phyloP scores from a whole-genome alignment of 345 rosid species.

The Tarenaya hassleriana region DNA sequence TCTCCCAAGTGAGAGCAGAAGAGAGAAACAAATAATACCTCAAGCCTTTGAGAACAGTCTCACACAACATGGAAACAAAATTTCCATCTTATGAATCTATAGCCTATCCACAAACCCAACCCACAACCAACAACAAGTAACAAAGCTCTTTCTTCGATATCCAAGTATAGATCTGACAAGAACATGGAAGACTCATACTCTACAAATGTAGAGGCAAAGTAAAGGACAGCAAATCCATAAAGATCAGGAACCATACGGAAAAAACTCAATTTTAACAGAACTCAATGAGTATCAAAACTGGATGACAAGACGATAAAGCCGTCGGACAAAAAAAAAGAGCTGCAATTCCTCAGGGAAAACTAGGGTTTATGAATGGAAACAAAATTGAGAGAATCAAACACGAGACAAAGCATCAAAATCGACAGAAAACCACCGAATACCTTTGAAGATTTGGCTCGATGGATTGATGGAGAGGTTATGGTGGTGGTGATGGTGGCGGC shows the following conservation, averaged over 20 bases:
- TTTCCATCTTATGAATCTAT: too few species aligned
- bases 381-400: conserved; percentile 13
- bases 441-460: conserved; percentile 77
- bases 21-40: too few species aligned
- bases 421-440: conserved; percentile 23
- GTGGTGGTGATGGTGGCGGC: conserved; percentile 39
- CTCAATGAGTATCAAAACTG: not conserved
- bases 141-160: too few species aligned
- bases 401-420: not conserved
- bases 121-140: too few species aligned
- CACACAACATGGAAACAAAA: not conserved
- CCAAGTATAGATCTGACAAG: too few species aligned
- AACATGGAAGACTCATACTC: too few species aligned
- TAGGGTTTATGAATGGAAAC: conserved; percentile 18
- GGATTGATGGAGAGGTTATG: conserved; percentile 48
- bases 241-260: not conserved
- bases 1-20: too few species aligned
- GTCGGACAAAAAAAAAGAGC: not conserved
- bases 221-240: too few species aligned
- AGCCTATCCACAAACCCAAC: too few species aligned
- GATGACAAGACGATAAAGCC: not conserved
- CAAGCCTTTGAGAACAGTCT: not conserved
- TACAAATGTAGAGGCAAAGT: too few species aligned
- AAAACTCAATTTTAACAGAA: conserved; percentile 22
- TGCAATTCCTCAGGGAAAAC: not conserved